Evolutionary conservation across 768 basidiomycete species (phyloP), one percentile per base, ranked within the genome.

Genomic region (Cystofilobasidium bisporidii): DNA sequence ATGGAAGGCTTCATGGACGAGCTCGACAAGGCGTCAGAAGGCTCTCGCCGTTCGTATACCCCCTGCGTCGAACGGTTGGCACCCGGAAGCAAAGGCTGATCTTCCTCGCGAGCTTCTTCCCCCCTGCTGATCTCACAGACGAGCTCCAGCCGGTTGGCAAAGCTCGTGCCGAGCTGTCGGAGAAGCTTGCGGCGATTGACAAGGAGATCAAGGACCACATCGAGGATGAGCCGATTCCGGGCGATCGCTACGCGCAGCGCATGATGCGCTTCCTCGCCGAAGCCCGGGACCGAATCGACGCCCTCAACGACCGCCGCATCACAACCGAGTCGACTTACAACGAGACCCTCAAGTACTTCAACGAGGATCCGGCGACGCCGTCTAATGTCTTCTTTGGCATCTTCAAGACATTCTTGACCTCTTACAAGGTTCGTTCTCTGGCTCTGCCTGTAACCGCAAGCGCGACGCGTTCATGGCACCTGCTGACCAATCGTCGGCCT

Each of bases 321-420:
- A 82, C 86, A 65, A 92, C 94, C 0, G 89, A 91, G 30, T 81
- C 86, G 1, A 85, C 85, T 0, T 91, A 91, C 74, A 81, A 82
- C 40, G 90, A 94, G 70, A 91, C 91, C 22, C 82, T 94, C 68
- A 85, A 82, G 65, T 94, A 91, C 74, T 99, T 88, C 74, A 92
- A 93, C 15, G 96, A 99, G 77, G 93, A 96, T 45, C 87, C 72
- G 55, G 74, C 81, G 70, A 85, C 87, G 83, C 79, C 86, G 58
- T 90, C 91, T 0, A 82, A 87, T 3, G 94, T 97, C 73, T 99
- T 98, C 79, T 99, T 91, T 78, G 91, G 86, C 17, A 86, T 94
- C 72, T 97, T 98, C 83, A 92, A 96, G 79, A 96, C 90, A 1
- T 99, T 99, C 73, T 83, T 93, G 32, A 93, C 87, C 0, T 94